Evolutionary conservation across 768 basidiomycete species (phyloP), one percentile per base, ranked within the genome.

Genomic region (Leucogyrophana mollusca): DNA sequence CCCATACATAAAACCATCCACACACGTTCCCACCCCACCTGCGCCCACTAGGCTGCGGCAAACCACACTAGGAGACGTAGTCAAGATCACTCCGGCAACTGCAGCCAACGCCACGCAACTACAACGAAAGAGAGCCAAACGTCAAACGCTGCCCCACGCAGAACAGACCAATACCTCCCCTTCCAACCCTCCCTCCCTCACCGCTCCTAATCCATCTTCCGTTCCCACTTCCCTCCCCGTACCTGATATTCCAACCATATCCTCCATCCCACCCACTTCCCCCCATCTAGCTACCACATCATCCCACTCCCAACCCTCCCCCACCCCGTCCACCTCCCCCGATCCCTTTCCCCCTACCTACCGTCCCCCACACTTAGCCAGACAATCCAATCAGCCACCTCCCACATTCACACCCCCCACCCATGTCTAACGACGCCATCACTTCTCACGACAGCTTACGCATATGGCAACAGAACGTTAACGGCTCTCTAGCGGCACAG

Each of bases 401-500:
- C 40, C 13, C 1, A 11, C 22, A 4, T n/a, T 41, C 23, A 21
- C 40, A 1, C 40, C 23, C 11, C 40, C 16, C 22, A 4, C 14
- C 3, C 40, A 23, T 9, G 40, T 16, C n/a, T 22, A 17, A 20
- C 11, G n/a, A 43, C n/a, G 4, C 40, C 9, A 24, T 25, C 22
- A 25, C 41, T 6, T 9, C 25, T 4, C 41, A 42, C 22, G 14
- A 27, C 2, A 21, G n/a, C 5, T 41, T 65, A 9, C 32, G 56
- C 0, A 60, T 67, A 5, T 57, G 56, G 54, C 64, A 65, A 42
- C 61, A 62, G 22, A 69, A 68, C 25, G 9, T 62, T 2, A 53
- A 54, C 49, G 62, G 60, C 16, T 67, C 63, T 0, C n/a, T 18
- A 2, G 45, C 14, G 0, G 52, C 59, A 0, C 59, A 60, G 33